Evolutionary conservation across 805 yeast species (phyloP).

Genomic region (Sungouiozyma ichnusensis): DNA sequence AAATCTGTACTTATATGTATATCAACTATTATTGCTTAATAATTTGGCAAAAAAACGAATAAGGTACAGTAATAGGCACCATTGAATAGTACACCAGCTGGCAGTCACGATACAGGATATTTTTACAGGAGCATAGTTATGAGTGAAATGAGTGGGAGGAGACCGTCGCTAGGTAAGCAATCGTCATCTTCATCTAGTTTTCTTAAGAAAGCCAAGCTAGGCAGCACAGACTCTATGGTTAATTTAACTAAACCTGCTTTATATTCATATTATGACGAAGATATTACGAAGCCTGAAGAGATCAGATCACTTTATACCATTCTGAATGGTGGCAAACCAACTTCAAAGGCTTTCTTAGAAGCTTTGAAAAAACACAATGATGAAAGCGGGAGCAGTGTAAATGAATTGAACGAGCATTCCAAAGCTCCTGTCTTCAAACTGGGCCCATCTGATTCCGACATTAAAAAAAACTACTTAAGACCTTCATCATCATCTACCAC

Average conservation of each 20-base stretch:
- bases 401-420: neutral
- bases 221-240: conserved; percentile 28
- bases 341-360: conserved; percentile 1
- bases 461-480: neutral
- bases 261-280: conserved; percentile 41
- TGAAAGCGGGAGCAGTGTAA: neutral
- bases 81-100: too few relatives aligned
- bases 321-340: neutral
- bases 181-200: neutral
- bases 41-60: too few relatives aligned
- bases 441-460: conserved; percentile 4
- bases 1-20: too few relatives aligned
- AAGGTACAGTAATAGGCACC: too few relatives aligned
- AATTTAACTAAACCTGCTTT: conserved; percentile 43
- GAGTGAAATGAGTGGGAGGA: neutral
- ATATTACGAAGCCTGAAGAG: conserved; percentile 13
- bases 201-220: conserved; percentile 6
- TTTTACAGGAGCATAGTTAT: too few relatives aligned
- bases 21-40: too few relatives aligned
- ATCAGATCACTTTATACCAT: conserved; percentile 2
- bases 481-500: neutral
- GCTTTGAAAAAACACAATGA: neutral
- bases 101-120: too few relatives aligned
- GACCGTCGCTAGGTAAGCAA: neutral
- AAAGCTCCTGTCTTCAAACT: neutral